phyloP scores from a whole-genome alignment of 2,329 filamentous ascomycete species.

The Talaromyces sp. region DNA sequence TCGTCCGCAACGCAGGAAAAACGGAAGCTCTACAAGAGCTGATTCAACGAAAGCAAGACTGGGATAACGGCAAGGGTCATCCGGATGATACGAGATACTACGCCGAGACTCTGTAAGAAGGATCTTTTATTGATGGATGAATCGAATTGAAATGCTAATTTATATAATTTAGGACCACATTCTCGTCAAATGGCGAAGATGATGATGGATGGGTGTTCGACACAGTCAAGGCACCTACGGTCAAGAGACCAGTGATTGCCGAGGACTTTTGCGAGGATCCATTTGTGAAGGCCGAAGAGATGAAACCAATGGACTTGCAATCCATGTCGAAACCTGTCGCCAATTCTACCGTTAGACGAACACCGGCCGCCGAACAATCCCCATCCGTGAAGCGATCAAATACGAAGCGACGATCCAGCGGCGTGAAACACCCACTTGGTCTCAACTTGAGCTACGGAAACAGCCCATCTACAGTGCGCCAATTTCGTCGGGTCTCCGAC shows the following conservation, averaged over 20 bases:
- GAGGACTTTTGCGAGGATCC: constrained; percentile 34
- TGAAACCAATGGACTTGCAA: constrained; percentile 42
- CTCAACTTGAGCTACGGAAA: constrained; percentile 93
- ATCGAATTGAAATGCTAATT: constrained; percentile 16
- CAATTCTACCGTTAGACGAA: constrained; percentile 51
- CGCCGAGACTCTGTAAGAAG: constrained; percentile 74
- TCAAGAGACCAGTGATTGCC: constrained; percentile 40
- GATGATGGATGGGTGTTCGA: constrained; percentile 97
- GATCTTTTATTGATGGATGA: background rate
- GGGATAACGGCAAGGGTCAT: constrained; percentile 66
- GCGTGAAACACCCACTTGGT: constrained; percentile 71
- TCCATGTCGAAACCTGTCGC: constrained; percentile 49
- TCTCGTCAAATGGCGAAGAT: constrained; percentile 59
- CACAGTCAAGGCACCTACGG: constrained; percentile 65
- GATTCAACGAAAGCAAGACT: constrained; percentile 73
- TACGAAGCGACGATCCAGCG: constrained; percentile 42
- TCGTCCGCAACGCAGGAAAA: constrained; percentile 81
- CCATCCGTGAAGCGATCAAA: constrained; percentile 38
- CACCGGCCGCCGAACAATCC: constrained; percentile 43
- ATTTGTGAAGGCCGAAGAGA: constrained; percentile 36
- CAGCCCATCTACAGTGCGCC: constrained; percentile 80
- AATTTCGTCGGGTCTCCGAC: constrained; percentile 85
- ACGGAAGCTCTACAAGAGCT: constrained; percentile 83
- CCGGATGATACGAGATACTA: constrained; percentile 76
- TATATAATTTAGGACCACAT: constrained; percentile 49